These are phyloP conservation scores for Trematosphaeria pertusa DNA, from an alignment of 2,329 filamentous ascomycete genomes.

Conservation along the genomic window DNA sequence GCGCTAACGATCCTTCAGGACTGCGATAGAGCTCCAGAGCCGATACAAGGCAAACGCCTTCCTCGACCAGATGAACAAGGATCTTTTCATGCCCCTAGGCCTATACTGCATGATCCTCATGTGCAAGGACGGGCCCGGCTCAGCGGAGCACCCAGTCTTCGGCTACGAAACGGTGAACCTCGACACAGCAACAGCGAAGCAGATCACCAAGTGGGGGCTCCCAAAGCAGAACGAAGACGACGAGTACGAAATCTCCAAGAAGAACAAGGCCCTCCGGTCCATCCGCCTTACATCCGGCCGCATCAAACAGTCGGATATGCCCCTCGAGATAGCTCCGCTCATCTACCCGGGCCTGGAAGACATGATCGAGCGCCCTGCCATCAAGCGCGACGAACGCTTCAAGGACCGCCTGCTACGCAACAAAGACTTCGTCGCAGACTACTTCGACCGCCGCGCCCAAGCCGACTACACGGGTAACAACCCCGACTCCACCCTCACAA, in stretches of 20 bases:
- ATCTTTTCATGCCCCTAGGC: conserved; percentile 64
- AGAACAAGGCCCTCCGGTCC: conserved; percentile 14
- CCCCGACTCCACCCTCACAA: conserved; percentile 46
- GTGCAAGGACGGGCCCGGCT: conserved; percentile 57
- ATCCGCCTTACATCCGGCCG: conserved; percentile 17
- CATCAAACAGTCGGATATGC: conserved; percentile 47
- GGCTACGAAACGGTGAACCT: conserved; percentile 49
- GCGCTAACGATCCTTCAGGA: conserved; percentile 50
- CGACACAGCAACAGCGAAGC: conserved; percentile 29
- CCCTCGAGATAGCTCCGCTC: conserved; percentile 50
- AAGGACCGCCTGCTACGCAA: conserved; percentile 38
- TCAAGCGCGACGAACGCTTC: conserved; percentile 22
- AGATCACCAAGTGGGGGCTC: conserved; percentile 20
- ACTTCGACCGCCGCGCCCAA: conserved; percentile 58
- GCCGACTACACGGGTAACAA: conserved; percentile 51
- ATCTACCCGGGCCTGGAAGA: conserved; percentile 49
- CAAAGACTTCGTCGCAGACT: conserved; percentile 55
- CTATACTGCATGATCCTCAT: conserved; percentile 64
- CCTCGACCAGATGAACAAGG: conserved; percentile 62
- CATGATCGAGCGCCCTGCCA: conserved; percentile 17
- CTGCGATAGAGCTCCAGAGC: conserved; percentile 51
- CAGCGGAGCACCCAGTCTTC: conserved; percentile 37
- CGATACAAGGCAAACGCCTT: conserved; percentile 58
- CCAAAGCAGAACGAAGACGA: conserved; percentile 35
- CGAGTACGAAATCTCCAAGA: conserved; percentile 42